Evolutionary conservation across 441 rosid genomes (phyloP), one percentile per base, ranked within the genome.

Genomic region (Gossypium trilobum): DNA sequence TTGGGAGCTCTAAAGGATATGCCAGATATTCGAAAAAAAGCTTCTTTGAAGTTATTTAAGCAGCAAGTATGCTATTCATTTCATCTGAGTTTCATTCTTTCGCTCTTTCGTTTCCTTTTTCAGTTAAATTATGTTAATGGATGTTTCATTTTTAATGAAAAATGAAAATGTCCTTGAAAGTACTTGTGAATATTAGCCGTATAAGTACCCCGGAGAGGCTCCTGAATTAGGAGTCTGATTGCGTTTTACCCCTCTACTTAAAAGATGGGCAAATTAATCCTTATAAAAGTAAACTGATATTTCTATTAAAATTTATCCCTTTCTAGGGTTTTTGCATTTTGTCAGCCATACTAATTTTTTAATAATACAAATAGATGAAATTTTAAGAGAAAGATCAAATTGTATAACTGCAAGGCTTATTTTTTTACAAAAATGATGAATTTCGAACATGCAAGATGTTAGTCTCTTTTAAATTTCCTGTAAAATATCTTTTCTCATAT

Each of bases 1-100:
- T 77, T 93, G 23, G 96, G 97, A 44, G 86, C 83, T 70, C 52
- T 93, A 69, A 84, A 77, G 71, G 91, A 87, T 69, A 86, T 89
- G 92, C 79, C 79, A 0, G 78, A 85, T 78, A 84, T 93, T 75
- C 81, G 86, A 73, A 75, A 82, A 77, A 90, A 87, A 80, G 91
- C 98, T 65, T 87, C 79, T 71, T 79, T 72, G 23, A 93, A 89
- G 78, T 81, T 93, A 73, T 74, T 75, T 44, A 85, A 77, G 80
- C 95, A 90, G 77, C 95, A 86, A 85, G 97, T 91, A 46, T 14
- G 42, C 23, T 9, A 11, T n/a, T 31, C 13, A 27, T 77, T 63
- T 70, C 51, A 29, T 56, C 19, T 68, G 44, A 56, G 50, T 17
- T 29, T 59, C 31, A 11, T 50, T 60, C 20, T 59, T 61, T 27